These are phyloP conservation scores for Murraya paniculata DNA, from an alignment of 345 rosid genomes.

Conservation along the genomic window DNA sequence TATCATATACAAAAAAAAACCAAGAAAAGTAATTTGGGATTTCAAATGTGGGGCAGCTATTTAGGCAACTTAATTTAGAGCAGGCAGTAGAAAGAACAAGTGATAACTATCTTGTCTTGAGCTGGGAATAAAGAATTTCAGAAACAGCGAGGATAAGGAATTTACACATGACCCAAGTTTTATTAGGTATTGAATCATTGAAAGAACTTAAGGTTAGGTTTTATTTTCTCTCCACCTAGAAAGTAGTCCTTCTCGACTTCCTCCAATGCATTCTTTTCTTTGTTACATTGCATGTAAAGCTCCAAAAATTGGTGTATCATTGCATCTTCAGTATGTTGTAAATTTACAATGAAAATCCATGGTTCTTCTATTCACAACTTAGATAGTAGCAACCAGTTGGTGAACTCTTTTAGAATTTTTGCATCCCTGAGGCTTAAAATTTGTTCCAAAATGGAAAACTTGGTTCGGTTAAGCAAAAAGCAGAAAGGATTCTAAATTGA, in stretches of 20 bases:
- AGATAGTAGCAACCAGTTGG: background rate
- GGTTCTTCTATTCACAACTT: background rate
- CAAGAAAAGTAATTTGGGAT: background rate
- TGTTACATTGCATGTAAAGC: background rate
- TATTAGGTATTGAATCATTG: background rate
- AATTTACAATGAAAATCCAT: background rate
- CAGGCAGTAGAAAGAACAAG: background rate
- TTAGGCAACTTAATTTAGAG: too few relatives aligned
- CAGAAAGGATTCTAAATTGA: background rate
- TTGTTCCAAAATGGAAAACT: background rate
- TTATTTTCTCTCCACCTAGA: background rate
- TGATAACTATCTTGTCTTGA: background rate
- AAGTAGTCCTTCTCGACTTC: background rate
- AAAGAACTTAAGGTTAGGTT: background rate
- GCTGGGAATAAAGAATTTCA: background rate
- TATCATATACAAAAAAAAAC: background rate
- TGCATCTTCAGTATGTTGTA: background rate
- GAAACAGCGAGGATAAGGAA: background rate
- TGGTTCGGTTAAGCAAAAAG: background rate
- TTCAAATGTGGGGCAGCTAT: background rate
- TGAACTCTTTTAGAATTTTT: background rate
- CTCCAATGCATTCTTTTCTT: background rate
- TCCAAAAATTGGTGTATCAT: background rate
- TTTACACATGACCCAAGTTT: background rate
- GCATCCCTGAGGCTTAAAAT: background rate